A percentile compares a stretch with the other conserved stretches of the same genome.
These are phyloP conservation scores for Sarocladiaceae sp. DNA, from an alignment of 2,329 filamentous ascomycete genomes.

Conservation along the genomic window DNA sequence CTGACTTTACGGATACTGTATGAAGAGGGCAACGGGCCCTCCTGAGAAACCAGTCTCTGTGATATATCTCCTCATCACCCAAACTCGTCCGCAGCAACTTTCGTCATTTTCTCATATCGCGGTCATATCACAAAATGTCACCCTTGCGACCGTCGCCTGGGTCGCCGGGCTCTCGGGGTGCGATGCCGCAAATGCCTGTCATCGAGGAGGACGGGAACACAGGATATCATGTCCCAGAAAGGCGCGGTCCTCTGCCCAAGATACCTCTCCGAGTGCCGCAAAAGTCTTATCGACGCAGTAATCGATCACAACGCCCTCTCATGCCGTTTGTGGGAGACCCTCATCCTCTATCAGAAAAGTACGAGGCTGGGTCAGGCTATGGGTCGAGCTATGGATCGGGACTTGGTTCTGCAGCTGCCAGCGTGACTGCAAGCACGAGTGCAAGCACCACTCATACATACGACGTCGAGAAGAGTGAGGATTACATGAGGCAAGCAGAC, in stretches of 20 bases:
- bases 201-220: slow-evolving; percentile 13
- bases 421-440: slow-evolving; percentile 5
- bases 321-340: slow-evolving; percentile 19
- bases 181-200: slow-evolving; percentile 10
- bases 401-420: not conserved
- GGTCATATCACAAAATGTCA: too few relatives aligned
- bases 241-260: slow-evolving; percentile 13
- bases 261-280: slow-evolving; percentile 24
- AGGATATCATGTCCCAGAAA: not conserved
- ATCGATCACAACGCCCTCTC: slow-evolving; percentile 18
- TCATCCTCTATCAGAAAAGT: slow-evolving; percentile 6
- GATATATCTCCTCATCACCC: not conserved
- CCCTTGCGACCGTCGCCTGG: not conserved
- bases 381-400: not conserved
- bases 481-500: not conserved
- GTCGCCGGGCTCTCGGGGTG: slow-evolving; percentile 3
- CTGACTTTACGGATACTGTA: not conserved
- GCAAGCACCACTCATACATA: not conserved
- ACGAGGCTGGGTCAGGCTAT: slow-evolving; percentile 3
- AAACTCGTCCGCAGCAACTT: not conserved
- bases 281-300: slow-evolving; percentile 22
- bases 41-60: not conserved
- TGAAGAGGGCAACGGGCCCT: not conserved
- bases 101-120: too few relatives aligned
- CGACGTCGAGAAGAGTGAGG: slow-evolving; percentile 6